phyloP scores from a whole-genome alignment of 345 rosid species.

The Corchorus capsularis region DNA sequence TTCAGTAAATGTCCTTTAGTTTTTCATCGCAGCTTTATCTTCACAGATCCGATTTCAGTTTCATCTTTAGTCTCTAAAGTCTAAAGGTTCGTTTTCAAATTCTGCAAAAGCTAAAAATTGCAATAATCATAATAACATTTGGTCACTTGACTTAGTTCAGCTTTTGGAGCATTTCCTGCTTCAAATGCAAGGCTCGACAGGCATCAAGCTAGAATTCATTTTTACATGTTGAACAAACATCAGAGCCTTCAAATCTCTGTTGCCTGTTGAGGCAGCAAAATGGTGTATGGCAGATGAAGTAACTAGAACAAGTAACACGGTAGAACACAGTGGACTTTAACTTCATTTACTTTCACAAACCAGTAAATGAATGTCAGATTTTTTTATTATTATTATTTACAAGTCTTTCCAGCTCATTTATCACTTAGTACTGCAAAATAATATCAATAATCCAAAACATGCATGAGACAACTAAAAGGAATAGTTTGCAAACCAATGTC shows the following conservation, averaged over 20 bases:
- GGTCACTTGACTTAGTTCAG: not conserved
- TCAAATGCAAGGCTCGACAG: not conserved
- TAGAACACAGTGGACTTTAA: not conserved
- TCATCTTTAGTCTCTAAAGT: not conserved
- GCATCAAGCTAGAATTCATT: not conserved
- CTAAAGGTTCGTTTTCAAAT: not conserved
- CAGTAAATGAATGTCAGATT: not conserved
- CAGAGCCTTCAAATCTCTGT: not conserved
- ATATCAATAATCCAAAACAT: not conserved
- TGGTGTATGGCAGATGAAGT: not conserved
- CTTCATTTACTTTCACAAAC: not conserved
- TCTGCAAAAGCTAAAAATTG: not conserved
- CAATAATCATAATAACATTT: too few relatives aligned
- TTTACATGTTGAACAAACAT: not conserved
- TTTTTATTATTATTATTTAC: not conserved
- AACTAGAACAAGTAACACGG: not conserved
- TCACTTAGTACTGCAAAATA: not conserved
- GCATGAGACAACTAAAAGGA: not conserved
- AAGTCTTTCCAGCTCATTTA: not conserved
- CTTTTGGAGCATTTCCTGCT: constrained; percentile 1
- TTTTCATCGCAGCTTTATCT: constrained; percentile 3
- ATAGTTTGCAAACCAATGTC: constrained; percentile 8
- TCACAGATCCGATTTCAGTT: not conserved
- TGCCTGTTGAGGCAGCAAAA: not conserved
- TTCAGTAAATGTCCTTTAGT: not conserved